Conservation (phyloP, 176 grass and related monocot genomes). For the bread wheat (Triticum aestivum) region IWGSC_CS_RefSeq_v2.1 NC_057797.1:381262482-381262981, state of each 20-base stretch:
- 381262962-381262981: neutral
- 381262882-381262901: neutral
- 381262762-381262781: neutral
- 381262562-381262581: too few species aligned
- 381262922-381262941: neutral
- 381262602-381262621: neutral
- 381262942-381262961: neutral
- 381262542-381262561: too few species aligned
- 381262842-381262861: neutral
- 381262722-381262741: neutral
- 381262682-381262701: too few species aligned
- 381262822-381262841: neutral
- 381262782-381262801: neutral
- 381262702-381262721: neutral
- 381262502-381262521: too few species aligned
- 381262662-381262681: too few species aligned
- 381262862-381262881: neutral
- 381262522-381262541: too few species aligned
- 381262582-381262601: neutral
- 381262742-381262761: neutral
- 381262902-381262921: neutral
- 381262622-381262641: neutral
- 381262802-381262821: neutral
- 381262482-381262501: too few species aligned
- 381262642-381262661: neutral